Evolutionary conservation across 2,329 filamentous ascomycete genomes (phyloP).

Genomic region (Teratosphaeria zuluensis): DNA sequence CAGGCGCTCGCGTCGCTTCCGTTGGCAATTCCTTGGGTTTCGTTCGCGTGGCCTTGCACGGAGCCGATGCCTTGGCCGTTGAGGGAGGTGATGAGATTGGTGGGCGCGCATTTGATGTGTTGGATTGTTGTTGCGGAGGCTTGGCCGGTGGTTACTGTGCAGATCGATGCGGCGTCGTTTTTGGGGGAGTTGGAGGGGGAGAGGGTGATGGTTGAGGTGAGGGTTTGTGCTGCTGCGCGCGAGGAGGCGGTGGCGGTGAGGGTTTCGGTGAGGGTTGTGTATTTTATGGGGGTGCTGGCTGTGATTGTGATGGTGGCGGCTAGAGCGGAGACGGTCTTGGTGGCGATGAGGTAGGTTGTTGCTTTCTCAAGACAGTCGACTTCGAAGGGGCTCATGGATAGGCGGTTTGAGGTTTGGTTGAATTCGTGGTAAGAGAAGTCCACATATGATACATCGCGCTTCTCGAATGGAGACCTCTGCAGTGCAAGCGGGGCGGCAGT

Average conservation of each 20-base stretch:
- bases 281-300: constrained; percentile 9
- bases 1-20: constrained; percentile 18
- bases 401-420: constrained; percentile 3
- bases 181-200: neutral
- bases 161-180: constrained; percentile 7
- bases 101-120: constrained; percentile 19
- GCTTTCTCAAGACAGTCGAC: constrained; percentile 16
- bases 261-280: constrained; percentile 10
- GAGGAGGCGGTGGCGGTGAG: constrained; percentile 2
- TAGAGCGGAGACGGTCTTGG: constrained; percentile 7
- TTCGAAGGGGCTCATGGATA: constrained; percentile 9
- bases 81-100: constrained; percentile 15
- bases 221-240: constrained; percentile 6
- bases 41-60: constrained; percentile 11
- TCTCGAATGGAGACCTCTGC: constrained; percentile 5
- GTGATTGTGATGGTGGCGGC: constrained; percentile 14
- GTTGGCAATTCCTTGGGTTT: constrained; percentile 14
- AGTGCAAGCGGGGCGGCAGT: constrained; percentile 11
- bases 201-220: constrained; percentile 11
- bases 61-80: constrained; percentile 16
- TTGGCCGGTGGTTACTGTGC: constrained; percentile 13
- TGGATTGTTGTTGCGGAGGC: constrained; percentile 16
- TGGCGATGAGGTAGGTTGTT: constrained; percentile 15
- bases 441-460: neutral
- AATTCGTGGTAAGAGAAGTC: constrained; percentile 9